Conservation (phyloP, 768 basidiomycete species). For the Hirschioporus abietinus region DNA sequence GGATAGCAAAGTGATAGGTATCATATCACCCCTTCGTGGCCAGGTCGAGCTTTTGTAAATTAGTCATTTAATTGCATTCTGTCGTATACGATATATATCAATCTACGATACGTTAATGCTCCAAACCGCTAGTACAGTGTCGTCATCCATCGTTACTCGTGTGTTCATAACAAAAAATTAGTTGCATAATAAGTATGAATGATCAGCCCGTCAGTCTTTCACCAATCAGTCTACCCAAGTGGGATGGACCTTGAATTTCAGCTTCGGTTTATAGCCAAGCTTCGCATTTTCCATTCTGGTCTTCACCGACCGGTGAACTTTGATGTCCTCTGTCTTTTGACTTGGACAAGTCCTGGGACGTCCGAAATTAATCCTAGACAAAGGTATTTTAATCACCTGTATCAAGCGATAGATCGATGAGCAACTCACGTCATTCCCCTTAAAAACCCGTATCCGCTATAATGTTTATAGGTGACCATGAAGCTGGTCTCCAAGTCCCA, state of each 20-base stretch:
- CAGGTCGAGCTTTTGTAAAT: slow-evolving; percentile 29
- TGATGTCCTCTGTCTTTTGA: slow-evolving; percentile 17
- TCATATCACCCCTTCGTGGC: slow-evolving; percentile 31
- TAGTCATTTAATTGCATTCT: too few species aligned
- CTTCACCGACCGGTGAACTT: slow-evolving; percentile 46
- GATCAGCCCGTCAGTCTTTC: too few species aligned
- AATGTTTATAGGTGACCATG: not conserved
- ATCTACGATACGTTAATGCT: too few species aligned
- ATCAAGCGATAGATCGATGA: slow-evolving; percentile 22
- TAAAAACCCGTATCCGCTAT: not conserved
- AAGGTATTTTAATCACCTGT: too few species aligned
- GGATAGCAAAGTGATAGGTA: slow-evolving; percentile 38
- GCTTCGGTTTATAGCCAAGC: slow-evolving; percentile 35
- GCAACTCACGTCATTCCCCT: slow-evolving; percentile 19
- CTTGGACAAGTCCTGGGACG: slow-evolving; percentile 27
- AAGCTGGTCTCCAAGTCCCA: not conserved
- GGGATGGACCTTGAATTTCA: slow-evolving; percentile 31
- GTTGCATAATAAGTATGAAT: too few species aligned
- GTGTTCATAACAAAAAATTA: too few species aligned
- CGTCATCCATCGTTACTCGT: too few species aligned
- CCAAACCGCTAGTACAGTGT: too few species aligned
- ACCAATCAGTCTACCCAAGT: slow-evolving; percentile 33
- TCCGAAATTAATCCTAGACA: slow-evolving; percentile 29
- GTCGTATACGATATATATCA: too few species aligned
- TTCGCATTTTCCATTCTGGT: slow-evolving; percentile 47